Percentiles rank a stretch among this genome's conserved stretches.
phyloP scores from a whole-genome alignment of 306 rosid species.

The Nissolia schottii region DNA sequence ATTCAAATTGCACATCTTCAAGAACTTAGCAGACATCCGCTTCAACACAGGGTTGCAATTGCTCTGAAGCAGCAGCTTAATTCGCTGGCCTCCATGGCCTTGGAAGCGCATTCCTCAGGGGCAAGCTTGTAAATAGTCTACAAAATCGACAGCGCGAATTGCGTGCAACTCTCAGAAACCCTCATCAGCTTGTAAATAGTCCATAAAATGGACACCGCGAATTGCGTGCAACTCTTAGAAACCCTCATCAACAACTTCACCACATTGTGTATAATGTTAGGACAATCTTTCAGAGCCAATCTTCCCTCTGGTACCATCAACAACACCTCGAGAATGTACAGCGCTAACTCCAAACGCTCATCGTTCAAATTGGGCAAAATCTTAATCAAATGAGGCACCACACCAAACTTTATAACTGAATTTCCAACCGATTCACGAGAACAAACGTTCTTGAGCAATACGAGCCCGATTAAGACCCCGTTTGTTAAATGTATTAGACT shows the following conservation, averaged over 20 bases:
- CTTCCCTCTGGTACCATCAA: slow-evolving; percentile 58
- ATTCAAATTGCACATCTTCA: slow-evolving; percentile 68
- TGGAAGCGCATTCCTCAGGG: slow-evolving; percentile 65
- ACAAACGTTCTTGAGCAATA: slow-evolving; percentile 48
- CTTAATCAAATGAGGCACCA: slow-evolving; percentile 55
- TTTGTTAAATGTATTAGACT: no score
- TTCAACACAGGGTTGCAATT: slow-evolving; percentile 64
- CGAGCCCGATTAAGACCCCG: slow-evolving; percentile 51
- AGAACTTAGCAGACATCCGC: slow-evolving; percentile 65
- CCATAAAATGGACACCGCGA: slow-evolving; percentile 57
- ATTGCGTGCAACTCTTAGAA: slow-evolving; percentile 65
- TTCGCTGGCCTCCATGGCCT: slow-evolving; percentile 70
- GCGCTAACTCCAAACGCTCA: slow-evolving; percentile 55
- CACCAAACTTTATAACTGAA: slow-evolving; percentile 56
- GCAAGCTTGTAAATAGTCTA: slow-evolving; percentile 68
- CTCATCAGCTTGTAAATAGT: slow-evolving; percentile 71
- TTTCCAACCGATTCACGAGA: slow-evolving; percentile 37
- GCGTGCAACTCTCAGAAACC: slow-evolving; percentile 69
- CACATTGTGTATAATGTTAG: slow-evolving; percentile 48
- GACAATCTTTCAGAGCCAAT: slow-evolving; percentile 59
- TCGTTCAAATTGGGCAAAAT: slow-evolving; percentile 41
- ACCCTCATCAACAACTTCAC: slow-evolving; percentile 67
- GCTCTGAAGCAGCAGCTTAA: slow-evolving; percentile 71
- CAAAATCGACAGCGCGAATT: slow-evolving; percentile 53
- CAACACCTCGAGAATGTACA: slow-evolving; percentile 44